Evolutionary conservation across 2,329 filamentous ascomycete species (phyloP), one percentile per base, ranked within the genome.

Genomic region (Alternaria rosae): DNA sequence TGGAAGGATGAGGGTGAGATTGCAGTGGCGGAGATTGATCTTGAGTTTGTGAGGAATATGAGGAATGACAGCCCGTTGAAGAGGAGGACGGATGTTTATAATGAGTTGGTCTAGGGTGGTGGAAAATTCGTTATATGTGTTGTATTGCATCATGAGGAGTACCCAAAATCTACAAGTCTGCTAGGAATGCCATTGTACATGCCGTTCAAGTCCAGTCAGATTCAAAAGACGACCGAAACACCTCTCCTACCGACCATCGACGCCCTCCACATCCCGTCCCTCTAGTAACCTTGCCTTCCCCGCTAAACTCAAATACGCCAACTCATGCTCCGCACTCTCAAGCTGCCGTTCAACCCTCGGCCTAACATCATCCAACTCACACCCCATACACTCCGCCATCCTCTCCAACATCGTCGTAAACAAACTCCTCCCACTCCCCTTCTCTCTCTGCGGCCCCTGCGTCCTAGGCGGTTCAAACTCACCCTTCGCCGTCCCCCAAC

Each of bases 11-110:
- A 69, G 10, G 80, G 81, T 0, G 80, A 82, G 67, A 76, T 85
- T 53, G 78, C 79, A 11, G 66, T 81, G 54, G 82, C 85, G 3
- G 84, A 88, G 67, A 82, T 89, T 60, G 85, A 89, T 77, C 69
- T 87, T 9, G 80, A 81, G 23, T 77, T 82, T 30, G 70, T 87
- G 56, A 78, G 83, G 59, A 86, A 83, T 71, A 80, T 87, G 7
- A 84, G 85, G 68, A 83, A 75, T 65, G 83, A 86, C 66, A 86
- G 89, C 78, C 86, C 87, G 3, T 74, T 90, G 59, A 72, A 85
- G 56, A 83, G 87, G 69, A 81, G 88, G 73, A 85, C 82, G 55
- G 79, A 80, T 69, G 76, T 80, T n/a, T 81, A 81, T 70, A 65
- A 77, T 42, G 73, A 73, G 52, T 61, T 78, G 45, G 20, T 44